A percentile compares a stretch with the other conserved stretches of the same genome.
phyloP scores from a whole-genome alignment of 352 stramenopile genomes.

The Pythium coloratum region DNA sequence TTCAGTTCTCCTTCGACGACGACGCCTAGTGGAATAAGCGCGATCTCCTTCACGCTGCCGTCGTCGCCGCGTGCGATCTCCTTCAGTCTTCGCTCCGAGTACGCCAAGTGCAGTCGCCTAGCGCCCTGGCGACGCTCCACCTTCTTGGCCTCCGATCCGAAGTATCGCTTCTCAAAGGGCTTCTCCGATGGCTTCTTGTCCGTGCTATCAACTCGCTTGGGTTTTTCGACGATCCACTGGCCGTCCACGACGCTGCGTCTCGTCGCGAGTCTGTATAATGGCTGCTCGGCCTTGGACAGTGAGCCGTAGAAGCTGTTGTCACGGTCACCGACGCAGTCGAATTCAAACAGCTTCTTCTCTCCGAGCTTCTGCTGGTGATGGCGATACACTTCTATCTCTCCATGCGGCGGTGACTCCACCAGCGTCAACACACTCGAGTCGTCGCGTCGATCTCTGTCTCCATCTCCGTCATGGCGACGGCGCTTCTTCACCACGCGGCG shows the following conservation, averaged over 20 bases:
- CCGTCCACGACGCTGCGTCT: slow-evolving; percentile 45
- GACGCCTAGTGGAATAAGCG: slow-evolving; percentile 63
- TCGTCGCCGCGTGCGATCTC: background rate
- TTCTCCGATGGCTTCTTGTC: background rate
- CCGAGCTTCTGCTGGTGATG: background rate
- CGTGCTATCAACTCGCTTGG: background rate
- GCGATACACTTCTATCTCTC: slow-evolving; percentile 20
- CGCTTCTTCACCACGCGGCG: slow-evolving; percentile 2
- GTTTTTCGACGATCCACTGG: slow-evolving; percentile 31
- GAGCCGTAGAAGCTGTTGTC: slow-evolving; percentile 74
- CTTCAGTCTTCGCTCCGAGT: slow-evolving; percentile 50
- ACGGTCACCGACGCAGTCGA: slow-evolving; percentile 60
- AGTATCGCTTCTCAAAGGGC: slow-evolving; percentile 40
- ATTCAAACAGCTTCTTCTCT: slow-evolving; percentile 55
- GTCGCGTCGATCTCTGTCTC: background rate
- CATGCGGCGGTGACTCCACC: slow-evolving; percentile 13
- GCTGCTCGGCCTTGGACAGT: slow-evolving; percentile 62
- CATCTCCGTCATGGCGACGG: background rate
- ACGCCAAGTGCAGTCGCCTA: slow-evolving; percentile 62
- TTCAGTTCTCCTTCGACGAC: slow-evolving; percentile 39
- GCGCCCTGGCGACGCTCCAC: slow-evolving; percentile 40
- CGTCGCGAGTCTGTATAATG: slow-evolving; percentile 62
- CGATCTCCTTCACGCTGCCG: slow-evolving; percentile 31
- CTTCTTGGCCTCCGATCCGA: slow-evolving; percentile 43
- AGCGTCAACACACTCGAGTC: slow-evolving; percentile 6